phyloP scores from a whole-genome alignment of 2,329 filamentous ascomycete genomes.

The Trichoderma atroviride region DNA sequence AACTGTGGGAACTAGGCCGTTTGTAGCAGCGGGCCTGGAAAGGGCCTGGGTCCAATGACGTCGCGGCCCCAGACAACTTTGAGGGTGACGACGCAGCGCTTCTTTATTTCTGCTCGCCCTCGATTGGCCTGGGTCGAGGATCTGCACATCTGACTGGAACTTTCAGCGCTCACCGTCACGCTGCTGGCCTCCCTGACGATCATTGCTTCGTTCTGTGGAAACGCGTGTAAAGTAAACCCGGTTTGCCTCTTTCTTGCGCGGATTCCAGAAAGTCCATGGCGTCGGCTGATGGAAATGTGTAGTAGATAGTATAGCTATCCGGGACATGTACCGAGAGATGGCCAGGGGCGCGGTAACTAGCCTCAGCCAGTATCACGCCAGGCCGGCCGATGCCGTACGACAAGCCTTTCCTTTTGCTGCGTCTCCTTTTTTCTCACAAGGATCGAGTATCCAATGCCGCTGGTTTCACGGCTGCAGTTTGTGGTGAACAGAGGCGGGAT shows the following conservation, averaged over 20 bases:
- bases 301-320: no score
- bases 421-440: slow-evolving; percentile 4
- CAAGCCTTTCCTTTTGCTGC: background rate
- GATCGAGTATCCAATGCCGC: background rate
- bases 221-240: slow-evolving; percentile 13
- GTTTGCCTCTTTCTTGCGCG: slow-evolving; percentile 8
- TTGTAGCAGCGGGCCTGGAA: slow-evolving; percentile 20
- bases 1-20: slow-evolving; percentile 14
- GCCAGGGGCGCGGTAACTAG: background rate
- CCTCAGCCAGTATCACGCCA: slow-evolving; percentile 4
- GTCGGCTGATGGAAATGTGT: background rate
- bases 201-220: slow-evolving; percentile 8
- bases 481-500: slow-evolving; percentile 1
- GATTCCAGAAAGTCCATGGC: background rate
- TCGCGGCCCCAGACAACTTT: slow-evolving; percentile 5
- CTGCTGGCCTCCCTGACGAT: slow-evolving; percentile 27
- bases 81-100: slow-evolving; percentile 22
- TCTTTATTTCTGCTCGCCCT: background rate
- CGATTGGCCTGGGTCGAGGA: slow-evolving; percentile 10
- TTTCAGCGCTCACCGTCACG: background rate
- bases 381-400: background rate
- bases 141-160: slow-evolving; percentile 22
- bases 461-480: slow-evolving; percentile 14
- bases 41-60: slow-evolving; percentile 24
- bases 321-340: background rate